These are phyloP conservation scores for Tagetes patula DNA, from an alignment of 129 eudicot species.

Conservation along the genomic window DNA sequence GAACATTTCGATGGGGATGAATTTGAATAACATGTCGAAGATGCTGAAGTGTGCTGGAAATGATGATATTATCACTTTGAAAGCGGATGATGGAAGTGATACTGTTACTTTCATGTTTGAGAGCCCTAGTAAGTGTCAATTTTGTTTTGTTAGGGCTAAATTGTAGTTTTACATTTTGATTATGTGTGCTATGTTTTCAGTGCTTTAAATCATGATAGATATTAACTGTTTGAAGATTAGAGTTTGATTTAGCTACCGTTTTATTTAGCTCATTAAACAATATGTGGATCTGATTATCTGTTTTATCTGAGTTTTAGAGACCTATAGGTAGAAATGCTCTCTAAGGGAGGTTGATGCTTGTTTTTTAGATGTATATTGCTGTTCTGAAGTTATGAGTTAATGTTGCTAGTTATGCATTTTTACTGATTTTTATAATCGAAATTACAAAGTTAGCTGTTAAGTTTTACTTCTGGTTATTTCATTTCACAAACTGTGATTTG, in stretches of 20 bases:
- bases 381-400: background rate
- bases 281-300: background rate
- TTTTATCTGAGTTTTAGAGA: background rate
- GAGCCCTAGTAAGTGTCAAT: constrained; percentile 61
- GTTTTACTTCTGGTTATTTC: no score
- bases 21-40: constrained; percentile 72
- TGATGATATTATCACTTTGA: constrained; percentile 79
- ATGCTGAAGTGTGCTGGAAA: constrained; percentile 90
- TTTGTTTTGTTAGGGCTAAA: background rate
- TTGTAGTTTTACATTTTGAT: background rate
- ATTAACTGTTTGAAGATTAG: background rate
- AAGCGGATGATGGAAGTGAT: constrained; percentile 92
- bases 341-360: background rate
- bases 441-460: background rate
- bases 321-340: no score
- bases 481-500: no score
- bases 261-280: no score
- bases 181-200: background rate
- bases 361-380: background rate
- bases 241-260: background rate
- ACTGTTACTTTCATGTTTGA: constrained; percentile 94
- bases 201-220: background rate
- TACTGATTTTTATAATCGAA: background rate
- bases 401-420: background rate
- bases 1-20: constrained; percentile 86